phyloP scores from a whole-genome alignment of 1,284 basidiomycete species.

The Ceratobasidium sp. region DNA sequence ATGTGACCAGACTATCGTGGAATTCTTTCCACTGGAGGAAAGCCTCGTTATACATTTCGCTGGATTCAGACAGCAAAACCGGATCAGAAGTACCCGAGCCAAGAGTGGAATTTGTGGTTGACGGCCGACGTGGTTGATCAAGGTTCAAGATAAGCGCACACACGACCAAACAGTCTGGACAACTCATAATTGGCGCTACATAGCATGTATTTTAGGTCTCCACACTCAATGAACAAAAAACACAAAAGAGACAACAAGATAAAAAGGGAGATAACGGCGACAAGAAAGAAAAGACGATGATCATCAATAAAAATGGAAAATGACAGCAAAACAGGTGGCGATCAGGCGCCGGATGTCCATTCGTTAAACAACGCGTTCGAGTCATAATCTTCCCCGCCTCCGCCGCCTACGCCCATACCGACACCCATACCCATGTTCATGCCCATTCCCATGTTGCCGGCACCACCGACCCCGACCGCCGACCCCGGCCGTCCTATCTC shows the following conservation, averaged over 20 bases:
- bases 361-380: slow-evolving; percentile 43
- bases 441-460: not conserved
- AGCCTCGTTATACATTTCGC: not conserved
- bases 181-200: slow-evolving; percentile 24
- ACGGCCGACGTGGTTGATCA: no score
- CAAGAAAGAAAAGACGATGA: slow-evolving; percentile 13
- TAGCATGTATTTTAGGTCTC: slow-evolving; percentile 7
- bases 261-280: not conserved
- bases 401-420: not conserved
- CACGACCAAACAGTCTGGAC: no score
- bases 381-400: slow-evolving; percentile 23
- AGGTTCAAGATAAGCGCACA: no score
- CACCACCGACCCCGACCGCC: not conserved
- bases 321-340: not conserved
- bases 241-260: not conserved
- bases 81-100: no score
- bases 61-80: not conserved
- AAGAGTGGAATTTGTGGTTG: no score
- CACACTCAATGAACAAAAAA: not conserved
- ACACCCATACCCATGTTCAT: slow-evolving; percentile 22
- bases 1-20: not conserved
- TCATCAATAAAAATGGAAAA: not conserved
- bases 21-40: not conserved
- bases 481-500: not conserved
- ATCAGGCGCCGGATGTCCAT: slow-evolving; percentile 36